Conservation (phyloP, 345 rosid species). For the Gossypium longicalyx region DNA sequence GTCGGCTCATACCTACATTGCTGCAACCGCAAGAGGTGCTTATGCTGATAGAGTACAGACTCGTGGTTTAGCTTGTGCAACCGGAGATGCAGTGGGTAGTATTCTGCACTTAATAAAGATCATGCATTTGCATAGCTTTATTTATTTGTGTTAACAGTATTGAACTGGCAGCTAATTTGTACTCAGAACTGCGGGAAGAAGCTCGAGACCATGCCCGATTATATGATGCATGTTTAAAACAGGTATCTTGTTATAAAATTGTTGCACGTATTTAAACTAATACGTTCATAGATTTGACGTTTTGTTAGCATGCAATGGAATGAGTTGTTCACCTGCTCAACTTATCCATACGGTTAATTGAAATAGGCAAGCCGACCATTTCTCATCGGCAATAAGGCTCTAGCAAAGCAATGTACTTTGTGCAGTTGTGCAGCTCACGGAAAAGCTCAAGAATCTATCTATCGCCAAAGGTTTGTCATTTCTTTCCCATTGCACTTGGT, state of each 20-base stretch:
- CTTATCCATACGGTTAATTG: background rate
- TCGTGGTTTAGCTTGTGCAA: constrained; percentile 15
- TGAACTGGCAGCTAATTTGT: constrained; percentile 75
- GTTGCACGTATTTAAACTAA: constrained; percentile 1
- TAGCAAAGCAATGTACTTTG: constrained; percentile 83
- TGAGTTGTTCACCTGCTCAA: background rate
- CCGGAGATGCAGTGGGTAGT: constrained; percentile 98
- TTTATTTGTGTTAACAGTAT: constrained; percentile 40
- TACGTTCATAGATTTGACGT: background rate
- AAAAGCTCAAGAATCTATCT: constrained; percentile 89
- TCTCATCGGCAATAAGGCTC: constrained; percentile 78
- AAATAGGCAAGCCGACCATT: constrained; percentile 86
- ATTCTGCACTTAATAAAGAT: constrained; percentile 29
- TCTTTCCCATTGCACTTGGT: constrained; percentile 11
- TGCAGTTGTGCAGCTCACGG: constrained; percentile 86
- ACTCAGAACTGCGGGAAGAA: constrained; percentile 82
- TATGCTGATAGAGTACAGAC: background rate
- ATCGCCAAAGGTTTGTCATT: constrained; percentile 75
- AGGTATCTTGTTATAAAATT: constrained; percentile 42
- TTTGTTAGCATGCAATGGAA: background rate
- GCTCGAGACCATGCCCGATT: constrained; percentile 89
- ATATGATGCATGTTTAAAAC: constrained; percentile 80
- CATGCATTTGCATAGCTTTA: constrained; percentile 19
- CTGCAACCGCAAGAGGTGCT: background rate
- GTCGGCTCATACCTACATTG: background rate